Base-by-base conservation (phyloP, 805 yeast species). In the Gaillardinia entomophila region DNA sequence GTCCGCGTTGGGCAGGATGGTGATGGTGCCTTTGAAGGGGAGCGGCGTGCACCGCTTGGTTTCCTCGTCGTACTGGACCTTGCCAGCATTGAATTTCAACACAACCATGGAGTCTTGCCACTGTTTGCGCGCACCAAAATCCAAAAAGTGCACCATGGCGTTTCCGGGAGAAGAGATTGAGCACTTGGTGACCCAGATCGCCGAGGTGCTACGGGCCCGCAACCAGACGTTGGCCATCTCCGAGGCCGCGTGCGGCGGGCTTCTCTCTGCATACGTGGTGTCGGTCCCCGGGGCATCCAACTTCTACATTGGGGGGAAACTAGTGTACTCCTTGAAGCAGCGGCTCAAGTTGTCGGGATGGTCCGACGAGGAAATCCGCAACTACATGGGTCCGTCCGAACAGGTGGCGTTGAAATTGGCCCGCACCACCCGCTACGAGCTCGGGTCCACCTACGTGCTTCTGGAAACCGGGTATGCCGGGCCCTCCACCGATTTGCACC, bases 381-480 rank as follows among this genome's bases (percentile, higher is more conserved):
- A 67, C 34, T 87, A 85, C 52, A 83, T 89, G 27, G 96, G 95
- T 0, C 95, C 96, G 3, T 71, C 82, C 26, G 87, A 80, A 45
- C 70, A 67, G 28, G 94, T 83, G 12, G 95, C 83, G 2, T 51
- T 77, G 38, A 71, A 84, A 46, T 64, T 86, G 42, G 95, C 95
- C 2, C 67, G 96, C 32, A 84, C 83, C 42, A 66, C 88, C 34
- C 70, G 80, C 48, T 74, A 85, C 38, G 95, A 86, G 51, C 68
- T 85, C 42, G 95, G 95, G 0, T 78, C 88, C 3, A 82, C 89
- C 0, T 86, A 78, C 56, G 87, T 85, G 3, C 64, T 86, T 13
- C 79, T 89, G 1, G 96, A 86, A 54, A 80, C 92, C 1, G 96
- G 95, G 1, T 81, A 82, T 66, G 95, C 96, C 0, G 95, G 95